phyloP scores from a whole-genome alignment of 805 yeast species.

The Pichia ethanolica region DNA sequence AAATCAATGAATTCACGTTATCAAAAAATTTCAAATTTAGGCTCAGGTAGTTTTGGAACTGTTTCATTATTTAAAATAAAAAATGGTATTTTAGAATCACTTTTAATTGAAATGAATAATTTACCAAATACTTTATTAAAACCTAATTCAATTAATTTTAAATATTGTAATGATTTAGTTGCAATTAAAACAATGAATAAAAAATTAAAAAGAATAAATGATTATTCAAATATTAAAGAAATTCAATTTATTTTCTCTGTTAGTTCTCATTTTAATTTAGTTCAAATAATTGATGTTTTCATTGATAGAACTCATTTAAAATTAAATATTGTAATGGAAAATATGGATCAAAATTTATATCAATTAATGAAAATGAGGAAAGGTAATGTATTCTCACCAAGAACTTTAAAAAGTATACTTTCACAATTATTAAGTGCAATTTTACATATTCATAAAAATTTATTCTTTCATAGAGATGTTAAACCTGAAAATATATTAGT shows the following conservation, averaged over 20 bases:
- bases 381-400: slow-evolving; percentile 43
- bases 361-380: slow-evolving; percentile 66
- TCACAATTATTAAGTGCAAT: slow-evolving; percentile 71
- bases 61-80: slow-evolving; percentile 56
- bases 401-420: slow-evolving; percentile 57
- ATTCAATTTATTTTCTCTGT: slow-evolving; percentile 58
- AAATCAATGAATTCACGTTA: slow-evolving; percentile 38
- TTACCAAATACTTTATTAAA: slow-evolving; percentile 46
- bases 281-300: slow-evolving; percentile 73
- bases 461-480: slow-evolving; percentile 79
- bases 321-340: slow-evolving; percentile 82
- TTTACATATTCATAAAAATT: slow-evolving; percentile 66
- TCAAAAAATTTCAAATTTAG: slow-evolving; percentile 46
- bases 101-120: slow-evolving; percentile 17
- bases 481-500: slow-evolving; percentile 91
- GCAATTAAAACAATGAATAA: slow-evolving; percentile 80
- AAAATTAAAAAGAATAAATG: slow-evolving; percentile 43
- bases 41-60: slow-evolving; percentile 71
- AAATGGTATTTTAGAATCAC: slow-evolving; percentile 10
- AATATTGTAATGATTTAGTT: slow-evolving; percentile 34
- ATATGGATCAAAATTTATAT: slow-evolving; percentile 73
- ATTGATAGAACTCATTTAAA: slow-evolving; percentile 53
- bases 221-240: slow-evolving; percentile 56
- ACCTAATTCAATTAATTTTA: slow-evolving; percentile 21
- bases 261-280: slow-evolving; percentile 63